Percentiles rank a stretch among this genome's conserved stretches.
Evolutionary conservation across 1,284 basidiomycete species (phyloP).

Genomic region (Inonotus hispidus): DNA sequence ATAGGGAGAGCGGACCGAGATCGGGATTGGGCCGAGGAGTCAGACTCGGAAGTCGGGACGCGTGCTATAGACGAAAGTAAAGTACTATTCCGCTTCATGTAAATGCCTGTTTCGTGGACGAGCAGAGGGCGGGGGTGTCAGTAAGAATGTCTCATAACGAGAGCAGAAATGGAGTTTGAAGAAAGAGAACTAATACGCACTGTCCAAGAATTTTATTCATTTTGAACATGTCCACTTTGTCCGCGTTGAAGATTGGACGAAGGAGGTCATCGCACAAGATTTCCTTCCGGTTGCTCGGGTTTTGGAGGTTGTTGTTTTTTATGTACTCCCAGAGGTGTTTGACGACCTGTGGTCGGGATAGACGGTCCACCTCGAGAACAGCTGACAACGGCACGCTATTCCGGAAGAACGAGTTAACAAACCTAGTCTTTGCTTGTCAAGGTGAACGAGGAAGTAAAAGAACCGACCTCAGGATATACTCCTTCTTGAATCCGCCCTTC

Average conservation of each 20-base stretch:
- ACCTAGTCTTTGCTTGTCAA: neutral
- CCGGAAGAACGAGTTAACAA: constrained; percentile 11
- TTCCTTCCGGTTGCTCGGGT: constrained; percentile 73
- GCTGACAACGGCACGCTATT: constrained; percentile 58
- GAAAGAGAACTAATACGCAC: constrained; percentile 39
- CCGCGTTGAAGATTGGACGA: constrained; percentile 64
- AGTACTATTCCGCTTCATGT: constrained; percentile 27
- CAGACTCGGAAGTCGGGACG: neutral
- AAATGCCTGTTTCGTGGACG: constrained; percentile 24
- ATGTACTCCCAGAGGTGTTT: constrained; percentile 86
- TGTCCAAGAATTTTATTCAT: constrained; percentile 81
- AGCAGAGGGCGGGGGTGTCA: too few relatives aligned
- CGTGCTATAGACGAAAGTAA: too few relatives aligned
- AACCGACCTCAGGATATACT: constrained; percentile 66
- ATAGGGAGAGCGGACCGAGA: neutral
- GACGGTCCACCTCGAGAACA: constrained; percentile 50
- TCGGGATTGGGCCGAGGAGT: neutral
- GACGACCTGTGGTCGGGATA: constrained; percentile 84
- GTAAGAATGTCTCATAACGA: neutral
- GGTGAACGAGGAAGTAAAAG: neutral
- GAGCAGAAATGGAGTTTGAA: neutral
- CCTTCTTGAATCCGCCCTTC: constrained; percentile 68
- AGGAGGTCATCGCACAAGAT: constrained; percentile 75
- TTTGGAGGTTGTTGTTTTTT: constrained; percentile 72
- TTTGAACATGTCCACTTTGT: constrained; percentile 81